Evolutionary conservation across 1,284 basidiomycete genomes (phyloP), one percentile per base, ranked within the genome.

Genomic region (Tylopilus sp.): DNA sequence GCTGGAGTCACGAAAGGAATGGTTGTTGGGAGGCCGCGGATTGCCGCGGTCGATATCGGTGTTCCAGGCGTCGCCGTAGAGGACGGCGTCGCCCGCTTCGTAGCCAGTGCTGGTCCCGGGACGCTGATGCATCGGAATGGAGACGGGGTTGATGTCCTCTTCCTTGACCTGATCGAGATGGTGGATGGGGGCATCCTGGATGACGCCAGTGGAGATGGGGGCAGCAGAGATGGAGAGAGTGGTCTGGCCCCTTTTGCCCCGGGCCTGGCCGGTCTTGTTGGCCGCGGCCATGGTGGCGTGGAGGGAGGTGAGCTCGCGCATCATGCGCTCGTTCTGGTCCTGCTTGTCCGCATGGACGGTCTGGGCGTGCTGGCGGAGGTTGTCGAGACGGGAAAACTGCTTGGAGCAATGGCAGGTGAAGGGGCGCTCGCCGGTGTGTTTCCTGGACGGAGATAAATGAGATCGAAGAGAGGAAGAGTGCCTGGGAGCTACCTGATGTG

Each of bases 341-440:
- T 88, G 87, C 81, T 93, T 94, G 76, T 98, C 95, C 33, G 95
- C 91, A 76, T 99, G 97, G 3, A 98, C 96, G 6, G 96, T 98
- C 82, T 97, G 94, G 0, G 96, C 95, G 80, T 99, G 97, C 76
- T 98, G 97, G 56, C 97, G 91, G 16, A 99, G 88, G 77, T 99
- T 99, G 83, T 99, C 97, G 75, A 98, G 91, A 32, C 97, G 91
- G 22, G 95, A 97, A 77, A 99, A 98, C 66, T 97, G 92, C 79
- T 98, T 97, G 36, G 91, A 89, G 82, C 97, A 99, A 77, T 98
- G 96, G 78, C 97, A 99, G 57, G 90, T 89, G 81, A 98, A 98
- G 7, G 97, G 97, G 9, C 96, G 89, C 78, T 98, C 97, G 67
- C 97, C 97, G 22, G 97, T 98, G 80, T 98, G 97, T 87, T 98